phyloP scores from a whole-genome alignment of 2,329 filamentous ascomycete genomes.

The Cytospora chrysosperma region DNA sequence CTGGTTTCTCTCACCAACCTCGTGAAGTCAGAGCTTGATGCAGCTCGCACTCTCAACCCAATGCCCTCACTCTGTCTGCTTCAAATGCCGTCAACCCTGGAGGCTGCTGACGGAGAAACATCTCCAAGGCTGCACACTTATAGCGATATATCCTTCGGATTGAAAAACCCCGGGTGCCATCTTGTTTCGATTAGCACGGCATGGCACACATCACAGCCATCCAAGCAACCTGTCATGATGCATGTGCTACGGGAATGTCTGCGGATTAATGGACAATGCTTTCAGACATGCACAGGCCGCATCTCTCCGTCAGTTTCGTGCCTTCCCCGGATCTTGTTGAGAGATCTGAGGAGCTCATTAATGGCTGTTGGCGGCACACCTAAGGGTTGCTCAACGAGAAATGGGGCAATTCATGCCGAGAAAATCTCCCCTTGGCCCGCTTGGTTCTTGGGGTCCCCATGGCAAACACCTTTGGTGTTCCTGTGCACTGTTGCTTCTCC shows the following conservation, averaged over 20 bases:
- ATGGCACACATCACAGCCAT: background rate
- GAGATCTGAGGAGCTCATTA: background rate
- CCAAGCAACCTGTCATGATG: background rate
- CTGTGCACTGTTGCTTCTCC: constrained; percentile 8
- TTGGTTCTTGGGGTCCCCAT: background rate
- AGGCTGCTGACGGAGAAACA: background rate
- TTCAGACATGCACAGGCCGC: background rate
- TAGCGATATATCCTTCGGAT: background rate
- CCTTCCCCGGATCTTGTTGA: constrained; percentile 5
- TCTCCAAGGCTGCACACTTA: background rate
- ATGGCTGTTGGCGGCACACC: background rate
- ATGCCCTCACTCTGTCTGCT: background rate
- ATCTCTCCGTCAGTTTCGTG: background rate
- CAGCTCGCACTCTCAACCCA: background rate
- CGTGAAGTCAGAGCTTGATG: background rate
- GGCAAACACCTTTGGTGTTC: constrained; percentile 21
- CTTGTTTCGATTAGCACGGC: background rate
- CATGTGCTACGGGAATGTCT: background rate
- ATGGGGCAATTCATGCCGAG: background rate
- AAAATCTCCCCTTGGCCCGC: background rate
- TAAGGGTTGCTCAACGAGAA: constrained; percentile 2
- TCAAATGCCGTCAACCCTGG: background rate
- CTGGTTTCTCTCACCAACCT: background rate
- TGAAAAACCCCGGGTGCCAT: background rate
- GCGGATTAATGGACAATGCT: background rate